A percentile compares a stretch with the other conserved stretches of the same genome.
phyloP scores from a whole-genome alignment of 2,329 filamentous ascomycete genomes.

The Apiospora rasikravindrae region DNA sequence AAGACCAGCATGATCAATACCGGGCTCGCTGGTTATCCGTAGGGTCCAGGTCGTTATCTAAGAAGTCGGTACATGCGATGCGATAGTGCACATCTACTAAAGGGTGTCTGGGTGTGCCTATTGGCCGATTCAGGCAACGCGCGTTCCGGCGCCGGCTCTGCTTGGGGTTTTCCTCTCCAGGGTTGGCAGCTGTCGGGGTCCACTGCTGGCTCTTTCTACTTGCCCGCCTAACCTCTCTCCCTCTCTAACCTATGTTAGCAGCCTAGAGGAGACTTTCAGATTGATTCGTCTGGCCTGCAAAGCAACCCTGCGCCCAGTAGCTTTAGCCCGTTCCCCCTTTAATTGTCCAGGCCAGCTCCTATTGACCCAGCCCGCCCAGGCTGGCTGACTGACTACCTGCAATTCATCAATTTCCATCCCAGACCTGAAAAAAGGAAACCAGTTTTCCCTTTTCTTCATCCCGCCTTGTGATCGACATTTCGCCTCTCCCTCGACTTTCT shows the following conservation, averaged over 20 bases:
- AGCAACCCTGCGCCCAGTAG: conserved; percentile 1
- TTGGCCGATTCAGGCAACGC: conserved; percentile 9
- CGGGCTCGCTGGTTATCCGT: no score
- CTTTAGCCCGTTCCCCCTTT: conserved; percentile 1
- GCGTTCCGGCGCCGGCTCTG: conserved; percentile 1
- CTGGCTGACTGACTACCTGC: not conserved
- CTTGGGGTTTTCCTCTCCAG: not conserved
- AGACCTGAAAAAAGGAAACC: conserved; percentile 11
- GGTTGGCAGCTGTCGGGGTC: not conserved
- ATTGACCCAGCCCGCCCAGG: conserved; percentile 12
- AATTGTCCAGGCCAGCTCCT: conserved; percentile 4
- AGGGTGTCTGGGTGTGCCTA: not conserved
- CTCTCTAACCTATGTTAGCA: not conserved
- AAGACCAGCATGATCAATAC: not conserved
- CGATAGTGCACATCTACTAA: not conserved
- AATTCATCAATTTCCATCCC: conserved; percentile 14
- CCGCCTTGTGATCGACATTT: conserved; percentile 14
- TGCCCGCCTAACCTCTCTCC: no score
- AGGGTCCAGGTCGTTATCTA: not conserved
- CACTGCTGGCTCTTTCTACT: not conserved
- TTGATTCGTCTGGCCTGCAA: not conserved
- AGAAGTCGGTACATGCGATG: not conserved
- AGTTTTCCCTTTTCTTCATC: conserved; percentile 18
- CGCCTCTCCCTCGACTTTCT: not conserved
- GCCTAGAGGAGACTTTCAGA: not conserved